Percentiles rank a stretch among this genome's conserved stretches.
These are phyloP conservation scores for Insectozyma bohioensis DNA, from an alignment of 1,139 yeast genomes.

Conservation along the genomic window DNA sequence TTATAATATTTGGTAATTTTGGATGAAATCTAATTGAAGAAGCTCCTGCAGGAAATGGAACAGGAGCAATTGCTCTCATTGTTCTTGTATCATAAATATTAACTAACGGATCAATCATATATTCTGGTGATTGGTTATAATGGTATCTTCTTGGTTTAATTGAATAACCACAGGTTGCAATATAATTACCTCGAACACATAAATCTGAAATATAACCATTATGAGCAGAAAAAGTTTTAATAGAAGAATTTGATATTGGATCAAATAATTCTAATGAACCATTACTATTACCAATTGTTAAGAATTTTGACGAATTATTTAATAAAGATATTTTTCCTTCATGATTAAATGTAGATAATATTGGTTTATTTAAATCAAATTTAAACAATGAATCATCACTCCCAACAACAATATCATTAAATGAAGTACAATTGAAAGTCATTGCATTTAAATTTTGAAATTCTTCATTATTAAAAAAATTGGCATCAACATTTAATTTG, in stretches of 20 bases:
- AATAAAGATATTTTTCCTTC: conserved; percentile 35
- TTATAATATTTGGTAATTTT: conserved; percentile 72
- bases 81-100: conserved; percentile 78
- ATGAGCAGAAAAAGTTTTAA: conserved; percentile 69
- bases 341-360: conserved; percentile 23
- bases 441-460: conserved; percentile 34
- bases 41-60: conserved; percentile 91
- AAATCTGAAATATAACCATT: conserved; percentile 75
- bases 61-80: conserved; percentile 73
- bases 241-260: conserved; percentile 51
- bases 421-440: conserved; percentile 34
- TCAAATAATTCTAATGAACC: conserved; percentile 83
- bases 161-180: conserved; percentile 83
- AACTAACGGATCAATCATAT: conserved; percentile 71
- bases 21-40: conserved; percentile 84
- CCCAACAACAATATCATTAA: conserved; percentile 40
- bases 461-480: conserved; percentile 28
- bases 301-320: conserved; percentile 34
- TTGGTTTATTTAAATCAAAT: conserved; percentile 62
- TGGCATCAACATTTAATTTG: conserved; percentile 34
- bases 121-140: conserved; percentile 22
- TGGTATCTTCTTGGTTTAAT: conserved; percentile 41
- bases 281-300: conserved; percentile 64
- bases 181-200: conserved; percentile 71
- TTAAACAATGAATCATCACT: conserved; percentile 43